Base-by-base conservation (phyloP, 2,329 filamentous ascomycete genomes). In the Penicillium sp. region DNA sequence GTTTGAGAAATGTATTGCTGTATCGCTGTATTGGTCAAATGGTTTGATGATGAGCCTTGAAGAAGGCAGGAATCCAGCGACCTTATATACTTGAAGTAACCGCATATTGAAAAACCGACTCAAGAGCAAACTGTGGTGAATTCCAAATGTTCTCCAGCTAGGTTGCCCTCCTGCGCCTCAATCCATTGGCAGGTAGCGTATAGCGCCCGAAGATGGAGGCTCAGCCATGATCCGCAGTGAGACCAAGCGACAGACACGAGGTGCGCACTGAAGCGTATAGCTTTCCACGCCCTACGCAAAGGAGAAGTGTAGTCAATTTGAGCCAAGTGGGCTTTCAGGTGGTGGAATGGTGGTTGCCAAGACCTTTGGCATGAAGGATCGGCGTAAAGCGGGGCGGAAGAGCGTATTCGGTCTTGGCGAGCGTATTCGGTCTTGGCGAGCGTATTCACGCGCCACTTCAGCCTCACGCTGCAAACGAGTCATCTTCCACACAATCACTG, bases 81-180 rank as follows among this genome's bases (percentile, higher is more conserved):
- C 14, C 14, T 36, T 36, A 36, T 36, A 36, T 36, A 34, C 3
- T 36, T 13, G 31, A 34, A 1, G 8, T 11, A 4, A 14, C 13
- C 31, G 5, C 31, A 34, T 13, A 34, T 34, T 13, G 10, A 1
- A 36, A 16, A 13, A 36, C 13, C 1, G 1, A 1, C n/a, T 2
- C 3, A 36, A n/a, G 45, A 51, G 2, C 57, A 21, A 18, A 10
- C n/a, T 21, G 21, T 40, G 13, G 3, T 21, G 3, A 21, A 46
- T 57, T 55, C 47, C 47, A 52, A 55, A 52, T 51, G 27, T 2
- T 43, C 39, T 43, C 49, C 50, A 43, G 45, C 24, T 31, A 11
- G 2, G 16, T 22, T 53, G 18, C 1, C 24, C 22, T 36, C 18
- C 32, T 16, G 40, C 34, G 24, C 11, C 39, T 45, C 29, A 42